Evolutionary conservation across 139 green algal genomes (phyloP), one percentile per base, ranked within the genome.

Genomic region (Astrephomene gubernaculifera): DNA sequence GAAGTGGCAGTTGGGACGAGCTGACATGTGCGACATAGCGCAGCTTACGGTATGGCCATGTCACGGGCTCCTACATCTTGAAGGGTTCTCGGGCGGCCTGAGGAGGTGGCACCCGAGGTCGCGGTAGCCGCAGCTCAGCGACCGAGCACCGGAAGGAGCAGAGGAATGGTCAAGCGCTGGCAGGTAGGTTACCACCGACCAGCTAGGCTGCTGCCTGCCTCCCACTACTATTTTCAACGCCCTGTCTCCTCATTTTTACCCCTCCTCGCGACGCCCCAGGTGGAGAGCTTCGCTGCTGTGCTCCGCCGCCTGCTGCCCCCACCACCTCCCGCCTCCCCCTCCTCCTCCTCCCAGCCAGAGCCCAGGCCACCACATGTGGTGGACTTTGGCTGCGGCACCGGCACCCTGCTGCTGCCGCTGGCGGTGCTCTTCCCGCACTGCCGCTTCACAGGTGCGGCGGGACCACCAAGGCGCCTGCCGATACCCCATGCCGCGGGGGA

Each of bases 341-440:
- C n/a, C n/a, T n/a, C n/a, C n/a, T n/a, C n/a, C 14, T n/a, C 63
- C 35, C 82, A 52, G 9, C 19, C 27, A 71, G 8, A 33, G 14
- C 39, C 35, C 7, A 73, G 35, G 43, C 53, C 38, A 29, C 63
- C 88, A 25, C 87, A 88, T 14, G 81, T 96, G 9, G 93, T 97
- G 0, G 94, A 97, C 83, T 96, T 96, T 89, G 94, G 93, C 5
- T 94, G 92, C 63, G 93, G 94, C 61, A 94, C 87, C 0, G 94
- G 94, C 43, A 93, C 87, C 44, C 75, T 97, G 73, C 41, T 93
- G 69, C 88, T 97, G 63, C 90, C 94, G 1, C 89, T 96, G 14
- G 94, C 94, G 21, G 53, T 64, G 8, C 43, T 92, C 2, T 95
- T 94, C 72, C 94, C 92, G 0, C 27, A 75, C n/a, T 89, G 79